Base-by-base conservation (phyloP, 306 rosid genomes). In the Vigna angularis region DNA sequence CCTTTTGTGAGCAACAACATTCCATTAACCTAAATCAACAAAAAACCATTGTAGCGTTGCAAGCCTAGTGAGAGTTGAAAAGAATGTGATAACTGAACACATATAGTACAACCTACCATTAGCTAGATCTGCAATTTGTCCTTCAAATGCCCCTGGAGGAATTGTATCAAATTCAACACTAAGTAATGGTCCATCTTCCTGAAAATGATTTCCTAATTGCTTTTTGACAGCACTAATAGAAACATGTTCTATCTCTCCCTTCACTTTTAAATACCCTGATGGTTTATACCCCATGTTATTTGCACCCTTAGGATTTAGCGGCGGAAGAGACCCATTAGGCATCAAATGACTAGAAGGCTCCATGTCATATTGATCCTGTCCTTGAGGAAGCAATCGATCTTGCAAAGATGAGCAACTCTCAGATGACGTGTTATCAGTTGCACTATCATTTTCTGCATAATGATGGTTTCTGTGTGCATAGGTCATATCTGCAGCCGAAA, bases 131-230 rank as follows among this genome's bases (percentile, higher is more conserved):
- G 82, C 79, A 61, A 59, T 78, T 36, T 87, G 92, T 57, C 80
- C 76, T 82, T 96, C 98, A 76, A 96, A 96, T 76, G 98, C 98
- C 76, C 91, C 96, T 12, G 98, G 99, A 76, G 99, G 99, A 85
- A 88, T 88, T 74, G 85, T 86, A 68, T 96, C 97, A 82, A 96
- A 96, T 69, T 93, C 96, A 48, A 96, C 88, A 49, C 93, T 88
- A 80, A 93, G 94, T 2, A 83, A 87, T 15, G 99, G 99, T 78
- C 99, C 99, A 82, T 96, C 94, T 85, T 88, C 97, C 67, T 0
- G 79, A 79, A 88, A 91, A 51, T 88, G 80, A 81, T 76, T 81
- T 66, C 99, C 99, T 79, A 96, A 72, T 81, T 93, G 99, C 89
- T 86, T 93, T 89, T 89, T 96, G 72, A 96, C 99, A 47, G 96